Percentiles rank a stretch among this genome's conserved stretches.
Evolutionary conservation across 2,329 filamentous ascomycete genomes (phyloP).

Genomic region (Coccinonectria pachysandricola): DNA sequence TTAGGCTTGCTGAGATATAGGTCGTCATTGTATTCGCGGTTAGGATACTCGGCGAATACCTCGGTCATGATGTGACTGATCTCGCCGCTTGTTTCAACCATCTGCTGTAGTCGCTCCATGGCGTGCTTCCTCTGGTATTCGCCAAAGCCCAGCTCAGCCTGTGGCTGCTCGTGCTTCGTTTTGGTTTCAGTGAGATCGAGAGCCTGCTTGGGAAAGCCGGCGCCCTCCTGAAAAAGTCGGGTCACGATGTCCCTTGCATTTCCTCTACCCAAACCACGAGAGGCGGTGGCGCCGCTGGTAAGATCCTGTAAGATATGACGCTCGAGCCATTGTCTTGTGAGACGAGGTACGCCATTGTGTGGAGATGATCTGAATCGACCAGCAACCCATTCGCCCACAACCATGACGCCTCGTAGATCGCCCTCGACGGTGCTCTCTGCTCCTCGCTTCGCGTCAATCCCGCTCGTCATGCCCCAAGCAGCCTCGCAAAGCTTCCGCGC

Average conservation of each 20-base stretch:
- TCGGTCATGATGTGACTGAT: constrained; percentile 71
- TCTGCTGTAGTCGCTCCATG: constrained; percentile 61
- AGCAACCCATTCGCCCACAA: constrained; percentile 80
- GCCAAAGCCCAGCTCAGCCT: constrained; percentile 56
- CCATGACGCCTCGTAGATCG: constrained; percentile 74
- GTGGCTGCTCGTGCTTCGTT: constrained; percentile 42
- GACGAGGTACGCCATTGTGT: constrained; percentile 28
- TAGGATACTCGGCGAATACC: constrained; percentile 77
- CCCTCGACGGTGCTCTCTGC: constrained; percentile 59
- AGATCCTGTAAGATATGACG: constrained; percentile 58
- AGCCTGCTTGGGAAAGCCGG: constrained; percentile 58
- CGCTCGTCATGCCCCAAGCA: constrained; percentile 67
- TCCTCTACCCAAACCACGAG: constrained; percentile 61
- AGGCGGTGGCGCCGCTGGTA: constrained; percentile 58
- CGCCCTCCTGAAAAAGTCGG: constrained; percentile 70
- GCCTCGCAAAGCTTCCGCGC: constrained; percentile 76
- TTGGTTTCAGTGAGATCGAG: constrained; percentile 31
- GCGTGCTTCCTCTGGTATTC: constrained; percentile 63
- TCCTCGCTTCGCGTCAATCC: constrained; percentile 58
- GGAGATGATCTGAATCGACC: constrained; percentile 50
- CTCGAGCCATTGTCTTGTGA: constrained; percentile 72
- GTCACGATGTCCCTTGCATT: constrained; percentile 64
- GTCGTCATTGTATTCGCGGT: constrained; percentile 87
- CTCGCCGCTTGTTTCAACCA: constrained; percentile 71
- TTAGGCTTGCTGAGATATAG: constrained; percentile 81